Base-by-base conservation (phyloP, 2,329 filamentous ascomycete species). In the Fusarium transvaalense region DNA sequence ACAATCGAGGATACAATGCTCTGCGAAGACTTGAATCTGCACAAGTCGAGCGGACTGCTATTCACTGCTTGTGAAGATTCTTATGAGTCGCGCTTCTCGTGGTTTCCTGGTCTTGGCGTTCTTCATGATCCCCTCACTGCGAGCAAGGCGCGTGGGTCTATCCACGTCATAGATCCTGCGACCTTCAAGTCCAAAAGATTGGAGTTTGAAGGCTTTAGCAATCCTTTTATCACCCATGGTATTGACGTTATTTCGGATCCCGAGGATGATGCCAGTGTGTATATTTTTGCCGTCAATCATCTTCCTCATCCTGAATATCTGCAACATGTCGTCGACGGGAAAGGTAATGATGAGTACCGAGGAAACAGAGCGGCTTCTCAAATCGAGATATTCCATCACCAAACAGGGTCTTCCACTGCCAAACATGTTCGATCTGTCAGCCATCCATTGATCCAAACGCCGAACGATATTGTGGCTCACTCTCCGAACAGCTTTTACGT, bases 201-300 rank as follows among this genome's bases (percentile, higher is more conserved):
- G 5, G 64, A 71, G 0, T 81, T 89, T 17, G 77, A 83, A 9
- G 82, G 83, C 54, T 90, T 89, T 64, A 61, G 82, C 3, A 81
- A 81, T 0, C 80, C 86, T 0, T 88, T 89, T 50, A 71, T 85
- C 8, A 88, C 88, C 0, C 88, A 90, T 65, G 88, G 88, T 2
- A 87, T 90, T 63, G 86, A 88, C 60, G 79, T 90, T 9, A 80
- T 88, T n/a, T 74, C 79, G 5, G 86, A 89, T 63, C 82, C 81
- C 0, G 70, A 81, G 3, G 70, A 32, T 0, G 71, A 4, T 46
- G 55, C 46, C 35, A 77, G 84, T 0, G 83, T 90, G 8, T 90
- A 88, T 67, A 85, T 90, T 45, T 87, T 86, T 55, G 87, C 85
- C 0, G 75, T 90, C 50, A 90, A 90, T 66, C 88, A 90, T 56